A percentile compares a stretch with the other conserved stretches of the same genome.
These are phyloP conservation scores for Plasmodium vivax DNA, from an alignment of 169 alveolate genomes.

Conservation along the genomic window DNA sequence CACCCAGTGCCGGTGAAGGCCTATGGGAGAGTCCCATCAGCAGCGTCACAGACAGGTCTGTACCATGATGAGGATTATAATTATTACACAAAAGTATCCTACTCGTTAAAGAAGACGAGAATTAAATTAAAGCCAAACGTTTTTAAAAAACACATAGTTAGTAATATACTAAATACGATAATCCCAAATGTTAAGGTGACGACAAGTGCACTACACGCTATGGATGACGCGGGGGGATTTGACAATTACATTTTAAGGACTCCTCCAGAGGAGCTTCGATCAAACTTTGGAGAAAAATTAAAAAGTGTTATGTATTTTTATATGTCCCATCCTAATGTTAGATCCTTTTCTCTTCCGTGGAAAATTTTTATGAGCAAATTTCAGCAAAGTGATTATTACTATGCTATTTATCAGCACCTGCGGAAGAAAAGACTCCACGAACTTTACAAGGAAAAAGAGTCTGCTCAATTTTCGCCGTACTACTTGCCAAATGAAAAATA, in stretches of 20 bases:
- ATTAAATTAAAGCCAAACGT: conserved; percentile 85
- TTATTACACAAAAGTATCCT: conserved; percentile 86
- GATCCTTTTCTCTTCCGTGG: conserved; percentile 82
- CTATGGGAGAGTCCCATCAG: conserved; percentile 90
- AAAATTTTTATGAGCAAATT: conserved; percentile 79
- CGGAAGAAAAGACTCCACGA: conserved; percentile 77
- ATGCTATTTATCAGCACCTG: conserved; percentile 80
- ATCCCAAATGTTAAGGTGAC: conserved; percentile 87
- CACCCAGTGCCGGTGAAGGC: conserved; percentile 92
- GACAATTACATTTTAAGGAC: conserved; percentile 89
- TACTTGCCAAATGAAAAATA: conserved; percentile 79
- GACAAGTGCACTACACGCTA: conserved; percentile 90
- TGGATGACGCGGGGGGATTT: conserved; percentile 90
- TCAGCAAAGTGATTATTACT: conserved; percentile 77
- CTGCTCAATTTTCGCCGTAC: conserved; percentile 82
- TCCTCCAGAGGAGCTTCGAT: conserved; percentile 90
- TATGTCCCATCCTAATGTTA: conserved; percentile 70
- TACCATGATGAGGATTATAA: conserved; percentile 91
- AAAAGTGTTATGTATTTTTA: conserved; percentile 87
- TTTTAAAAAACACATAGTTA: conserved; percentile 82
- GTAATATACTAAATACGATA: conserved; percentile 82
- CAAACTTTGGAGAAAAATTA: conserved; percentile 88
- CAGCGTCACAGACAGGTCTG: conserved; percentile 90
- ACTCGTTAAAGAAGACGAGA: conserved; percentile 85
- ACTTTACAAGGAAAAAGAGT: conserved; percentile 55